phyloP scores from a whole-genome alignment of 164 flowering plant genomes.

The Stephania yunnanensis region DNA sequence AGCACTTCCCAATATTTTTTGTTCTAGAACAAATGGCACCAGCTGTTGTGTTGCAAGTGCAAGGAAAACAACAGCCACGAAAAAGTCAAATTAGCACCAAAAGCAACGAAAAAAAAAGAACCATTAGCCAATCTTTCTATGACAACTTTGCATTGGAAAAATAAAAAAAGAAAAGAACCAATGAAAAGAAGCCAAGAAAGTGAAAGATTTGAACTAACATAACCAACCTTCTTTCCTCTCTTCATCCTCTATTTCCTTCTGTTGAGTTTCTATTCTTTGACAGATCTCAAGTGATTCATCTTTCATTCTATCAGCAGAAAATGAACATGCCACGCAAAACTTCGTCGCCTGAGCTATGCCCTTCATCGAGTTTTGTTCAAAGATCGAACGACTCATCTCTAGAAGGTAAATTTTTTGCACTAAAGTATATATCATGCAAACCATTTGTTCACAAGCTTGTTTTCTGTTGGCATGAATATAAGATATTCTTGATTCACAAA shows the following conservation, averaged over 20 bases:
- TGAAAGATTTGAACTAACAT: not conserved
- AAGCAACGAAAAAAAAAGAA: conserved; percentile 14
- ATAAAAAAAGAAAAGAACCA: not conserved
- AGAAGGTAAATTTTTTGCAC: conserved; percentile 23
- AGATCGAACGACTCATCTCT: conserved; percentile 20
- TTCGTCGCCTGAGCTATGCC: conserved; percentile 20
- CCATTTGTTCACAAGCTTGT: not conserved
- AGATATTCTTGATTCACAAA: not conserved
- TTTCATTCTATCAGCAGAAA: not conserved
- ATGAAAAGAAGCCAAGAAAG: too few species aligned
- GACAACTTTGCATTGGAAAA: conserved; percentile 2
- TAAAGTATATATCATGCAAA: not conserved
- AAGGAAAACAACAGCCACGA: conserved; percentile 6
- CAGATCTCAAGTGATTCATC: not conserved
- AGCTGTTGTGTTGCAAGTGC: too few species aligned
- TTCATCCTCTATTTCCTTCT: not conserved
- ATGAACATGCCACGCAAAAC: conserved; percentile 26
- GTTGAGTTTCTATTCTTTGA: not conserved
- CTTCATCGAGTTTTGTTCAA: conserved; percentile 7
- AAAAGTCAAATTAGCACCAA: conserved; percentile 23
- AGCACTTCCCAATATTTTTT: too few species aligned
- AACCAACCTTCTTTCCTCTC: not conserved
- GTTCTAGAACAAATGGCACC: not conserved
- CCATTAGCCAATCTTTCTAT: conserved; percentile 12
- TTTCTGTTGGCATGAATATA: not conserved